phyloP scores from a whole-genome alignment of 1,284 basidiomycete species.

The Caloboletus inedulis region DNA sequence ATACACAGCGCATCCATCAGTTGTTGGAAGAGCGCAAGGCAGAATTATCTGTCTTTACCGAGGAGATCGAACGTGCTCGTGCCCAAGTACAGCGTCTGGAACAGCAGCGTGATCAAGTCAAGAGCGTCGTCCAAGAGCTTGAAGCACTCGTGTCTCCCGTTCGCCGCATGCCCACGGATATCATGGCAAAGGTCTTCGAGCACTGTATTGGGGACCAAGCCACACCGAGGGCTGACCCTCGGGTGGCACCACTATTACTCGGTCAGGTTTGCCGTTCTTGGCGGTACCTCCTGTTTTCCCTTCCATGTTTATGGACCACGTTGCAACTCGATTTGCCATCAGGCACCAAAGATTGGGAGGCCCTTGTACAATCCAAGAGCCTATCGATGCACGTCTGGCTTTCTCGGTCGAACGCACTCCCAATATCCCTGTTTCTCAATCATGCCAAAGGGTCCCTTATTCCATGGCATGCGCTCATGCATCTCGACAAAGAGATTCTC shows the following conservation, averaged over 20 bases:
- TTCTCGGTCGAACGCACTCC: constrained; percentile 31
- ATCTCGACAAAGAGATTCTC: constrained; percentile 32
- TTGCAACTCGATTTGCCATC: constrained; percentile 28
- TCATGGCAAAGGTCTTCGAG: constrained; percentile 30
- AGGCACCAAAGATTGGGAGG: constrained; percentile 22
- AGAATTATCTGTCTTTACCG: constrained; percentile 12
- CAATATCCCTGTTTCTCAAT: constrained; percentile 25
- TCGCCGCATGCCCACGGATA: constrained; percentile 33
- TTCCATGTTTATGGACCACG: constrained; percentile 27
- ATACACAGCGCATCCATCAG: constrained; percentile 12
- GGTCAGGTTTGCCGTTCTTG: constrained; percentile 31
- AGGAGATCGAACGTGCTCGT: constrained; percentile 25
- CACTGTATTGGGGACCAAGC: constrained; percentile 18
- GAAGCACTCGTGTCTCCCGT: constrained; percentile 32
- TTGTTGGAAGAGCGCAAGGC: constrained; percentile 22
- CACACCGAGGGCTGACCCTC: constrained; percentile 12
- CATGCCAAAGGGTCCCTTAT: constrained; percentile 25
- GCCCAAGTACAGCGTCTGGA: constrained; percentile 22
- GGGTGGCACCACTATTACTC: constrained; percentile 24
- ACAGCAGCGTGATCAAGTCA: constrained; percentile 6
- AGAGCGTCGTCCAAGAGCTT: constrained; percentile 23
- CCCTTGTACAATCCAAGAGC: constrained; percentile 26
- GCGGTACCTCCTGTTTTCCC: constrained; percentile 29
- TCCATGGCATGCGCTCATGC: constrained; percentile 29
- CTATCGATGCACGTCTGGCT: constrained; percentile 31